phyloP scores from a whole-genome alignment of 495 filamentous ascomycete genomes.

The Annulohypoxylon nitens region DNA sequence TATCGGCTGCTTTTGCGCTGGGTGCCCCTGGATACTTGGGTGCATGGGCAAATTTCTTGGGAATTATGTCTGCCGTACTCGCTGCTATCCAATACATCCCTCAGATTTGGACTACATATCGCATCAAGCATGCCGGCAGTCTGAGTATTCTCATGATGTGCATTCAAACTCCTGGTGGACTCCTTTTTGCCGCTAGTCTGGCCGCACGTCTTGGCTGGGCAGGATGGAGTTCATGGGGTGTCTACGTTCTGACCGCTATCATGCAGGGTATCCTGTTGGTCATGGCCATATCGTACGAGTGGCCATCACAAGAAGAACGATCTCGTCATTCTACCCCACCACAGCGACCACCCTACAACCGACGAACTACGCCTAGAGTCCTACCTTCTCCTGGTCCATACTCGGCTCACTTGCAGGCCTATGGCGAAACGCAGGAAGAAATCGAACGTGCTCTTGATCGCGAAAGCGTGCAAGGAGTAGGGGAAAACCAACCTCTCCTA shows the following conservation, averaged over 20 bases:
- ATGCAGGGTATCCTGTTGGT: constrained; percentile 86
- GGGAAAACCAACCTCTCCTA: constrained; percentile 60
- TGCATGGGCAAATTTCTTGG: constrained; percentile 85
- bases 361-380: constrained; percentile 48
- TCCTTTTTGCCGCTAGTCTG: constrained; percentile 89
- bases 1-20: constrained; percentile 72
- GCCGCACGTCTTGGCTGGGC: constrained; percentile 80
- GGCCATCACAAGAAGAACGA: constrained; percentile 43
- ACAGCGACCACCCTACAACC: constrained; percentile 46
- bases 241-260: constrained; percentile 84
- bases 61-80: constrained; percentile 80
- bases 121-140: constrained; percentile 84
- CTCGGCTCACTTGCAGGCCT: constrained; percentile 56
- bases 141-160: constrained; percentile 98
- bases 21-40: constrained; percentile 69
- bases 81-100: constrained; percentile 93
- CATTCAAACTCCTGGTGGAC: constrained; percentile 93
- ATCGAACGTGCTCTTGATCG: constrained; percentile 56
- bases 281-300: constrained; percentile 85
- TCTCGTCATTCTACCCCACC: constrained; percentile 37
- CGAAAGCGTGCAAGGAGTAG: constrained; percentile 57
- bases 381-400: constrained; percentile 54
- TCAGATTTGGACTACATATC: constrained; percentile 92
- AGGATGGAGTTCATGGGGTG: constrained; percentile 96
- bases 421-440: constrained; percentile 57